Percentiles rank a stretch among this genome's conserved stretches.
Conservation (phyloP, 495 filamentous ascomycete species). For the Penicillium cinerascens region DNA sequence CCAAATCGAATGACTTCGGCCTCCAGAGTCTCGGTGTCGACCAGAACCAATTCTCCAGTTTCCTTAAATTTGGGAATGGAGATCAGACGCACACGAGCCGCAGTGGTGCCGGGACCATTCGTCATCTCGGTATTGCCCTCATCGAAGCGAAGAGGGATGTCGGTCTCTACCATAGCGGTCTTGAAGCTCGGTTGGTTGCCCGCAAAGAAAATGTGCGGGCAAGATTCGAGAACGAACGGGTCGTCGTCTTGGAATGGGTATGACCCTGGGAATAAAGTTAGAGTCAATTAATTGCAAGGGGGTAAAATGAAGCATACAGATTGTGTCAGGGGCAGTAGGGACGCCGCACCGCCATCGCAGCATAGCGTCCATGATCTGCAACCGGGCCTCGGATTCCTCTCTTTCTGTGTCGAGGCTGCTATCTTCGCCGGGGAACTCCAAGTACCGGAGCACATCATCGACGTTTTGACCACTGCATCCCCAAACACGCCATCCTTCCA, state of each 20-base stretch:
- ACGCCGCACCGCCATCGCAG: slow-evolving; percentile 86
- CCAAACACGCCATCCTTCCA: slow-evolving; percentile 82
- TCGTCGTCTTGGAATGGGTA: slow-evolving; percentile 94
- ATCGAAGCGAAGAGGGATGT: slow-evolving; percentile 30
- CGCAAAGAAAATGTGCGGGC: slow-evolving; percentile 87
- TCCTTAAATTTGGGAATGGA: slow-evolving; percentile 76
- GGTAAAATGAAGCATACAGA: slow-evolving; percentile 61
- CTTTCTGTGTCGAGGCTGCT: slow-evolving; percentile 15
- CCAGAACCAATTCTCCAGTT: slow-evolving; percentile 76
- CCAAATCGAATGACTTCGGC: slow-evolving; percentile 67
- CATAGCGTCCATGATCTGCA: slow-evolving; percentile 89
- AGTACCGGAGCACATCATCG: slow-evolving; percentile 89
- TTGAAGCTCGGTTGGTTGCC: slow-evolving; percentile 85
- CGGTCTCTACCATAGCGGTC: slow-evolving; percentile 64
- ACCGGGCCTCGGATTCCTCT: slow-evolving; percentile 59
- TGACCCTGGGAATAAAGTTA: slow-evolving; percentile 58
- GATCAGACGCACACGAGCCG: slow-evolving; percentile 69
- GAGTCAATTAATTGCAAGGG: not conserved
- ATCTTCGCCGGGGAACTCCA: slow-evolving; percentile 44
- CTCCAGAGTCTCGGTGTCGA: slow-evolving; percentile 83
- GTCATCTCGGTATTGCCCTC: slow-evolving; percentile 41
- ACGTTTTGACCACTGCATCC: slow-evolving; percentile 88
- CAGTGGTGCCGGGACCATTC: slow-evolving; percentile 39
- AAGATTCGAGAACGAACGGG: slow-evolving; percentile 76
- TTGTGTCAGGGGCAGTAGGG: slow-evolving; percentile 94